Evolutionary conservation across 257 asterid genomes (phyloP).

Genomic region (Solanum piurae): DNA sequence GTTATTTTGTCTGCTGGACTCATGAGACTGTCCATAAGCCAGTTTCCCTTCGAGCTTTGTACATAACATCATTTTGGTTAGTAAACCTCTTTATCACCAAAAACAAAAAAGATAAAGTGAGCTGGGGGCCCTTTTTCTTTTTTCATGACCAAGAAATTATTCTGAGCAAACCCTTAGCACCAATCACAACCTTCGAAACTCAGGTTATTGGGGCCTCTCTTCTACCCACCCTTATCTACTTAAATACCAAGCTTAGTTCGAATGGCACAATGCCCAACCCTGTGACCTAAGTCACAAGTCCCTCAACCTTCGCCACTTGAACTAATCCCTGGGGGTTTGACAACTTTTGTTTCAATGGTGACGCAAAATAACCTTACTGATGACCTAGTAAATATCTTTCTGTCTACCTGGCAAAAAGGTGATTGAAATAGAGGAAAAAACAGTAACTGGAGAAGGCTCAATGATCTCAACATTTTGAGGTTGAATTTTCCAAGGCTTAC

Average conservation of each 20-base stretch:
- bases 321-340: neutral
- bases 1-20: neutral
- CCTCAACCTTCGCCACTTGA: neutral
- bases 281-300: neutral
- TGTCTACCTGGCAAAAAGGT: neutral
- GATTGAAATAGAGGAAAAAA: neutral
- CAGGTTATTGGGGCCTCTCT: neutral
- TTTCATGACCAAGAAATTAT: neutral
- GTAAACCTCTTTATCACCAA: neutral
- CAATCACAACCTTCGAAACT: neutral
- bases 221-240: neutral
- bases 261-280: neutral
- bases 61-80: neutral
- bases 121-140: neutral
- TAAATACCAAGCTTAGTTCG: neutral
- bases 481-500: neutral
- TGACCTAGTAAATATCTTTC: neutral
- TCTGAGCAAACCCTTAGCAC: neutral
- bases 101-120: neutral
- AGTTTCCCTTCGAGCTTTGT: neutral
- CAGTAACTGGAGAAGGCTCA: neutral
- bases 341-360: neutral
- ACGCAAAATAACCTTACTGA: neutral
- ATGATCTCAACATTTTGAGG: neutral
- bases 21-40: neutral